Evolutionary conservation across 768 basidiomycete genomes (phyloP).

Genomic region (Gloeopeniophorella convolvens): DNA sequence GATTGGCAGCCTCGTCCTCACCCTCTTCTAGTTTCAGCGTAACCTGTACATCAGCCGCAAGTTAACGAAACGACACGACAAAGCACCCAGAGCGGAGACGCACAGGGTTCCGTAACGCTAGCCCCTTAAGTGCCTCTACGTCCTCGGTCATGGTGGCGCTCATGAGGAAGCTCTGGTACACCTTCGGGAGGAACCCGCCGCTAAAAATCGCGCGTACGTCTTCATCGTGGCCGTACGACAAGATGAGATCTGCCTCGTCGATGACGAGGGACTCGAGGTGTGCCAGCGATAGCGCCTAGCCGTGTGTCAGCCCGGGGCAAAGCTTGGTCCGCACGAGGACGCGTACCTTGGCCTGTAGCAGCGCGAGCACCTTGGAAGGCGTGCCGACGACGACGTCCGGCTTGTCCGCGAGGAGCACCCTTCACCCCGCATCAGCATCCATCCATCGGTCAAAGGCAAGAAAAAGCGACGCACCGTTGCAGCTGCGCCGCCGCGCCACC

Average conservation of each 20-base stretch:
- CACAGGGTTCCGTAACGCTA: conserved; percentile 83
- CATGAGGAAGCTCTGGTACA: conserved; percentile 92
- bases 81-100: conserved; percentile 25
- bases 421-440: conserved; percentile 20
- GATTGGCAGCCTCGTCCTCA: conserved; percentile 70
- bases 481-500: conserved; percentile 63
- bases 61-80: neutral
- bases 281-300: conserved; percentile 55
- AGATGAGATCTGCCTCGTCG: conserved; percentile 94
- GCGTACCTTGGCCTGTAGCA: conserved; percentile 64
- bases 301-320: neutral
- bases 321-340: neutral
- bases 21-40: conserved; percentile 85
- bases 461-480: conserved; percentile 49
- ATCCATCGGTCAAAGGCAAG: neutral
- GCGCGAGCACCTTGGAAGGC: conserved; percentile 59
- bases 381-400: conserved; percentile 80
- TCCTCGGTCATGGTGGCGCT: conserved; percentile 97
- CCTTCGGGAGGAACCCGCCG: conserved; percentile 67
- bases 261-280: conserved; percentile 84
- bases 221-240: conserved; percentile 95
- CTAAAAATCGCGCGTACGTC: conserved; percentile 70
- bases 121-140: conserved; percentile 84
- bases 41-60: conserved; percentile 41
- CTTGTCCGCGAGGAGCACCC: conserved; percentile 53